Base-by-base conservation (phyloP, 768 basidiomycete species). In the Amyloporia xantha region DNA sequence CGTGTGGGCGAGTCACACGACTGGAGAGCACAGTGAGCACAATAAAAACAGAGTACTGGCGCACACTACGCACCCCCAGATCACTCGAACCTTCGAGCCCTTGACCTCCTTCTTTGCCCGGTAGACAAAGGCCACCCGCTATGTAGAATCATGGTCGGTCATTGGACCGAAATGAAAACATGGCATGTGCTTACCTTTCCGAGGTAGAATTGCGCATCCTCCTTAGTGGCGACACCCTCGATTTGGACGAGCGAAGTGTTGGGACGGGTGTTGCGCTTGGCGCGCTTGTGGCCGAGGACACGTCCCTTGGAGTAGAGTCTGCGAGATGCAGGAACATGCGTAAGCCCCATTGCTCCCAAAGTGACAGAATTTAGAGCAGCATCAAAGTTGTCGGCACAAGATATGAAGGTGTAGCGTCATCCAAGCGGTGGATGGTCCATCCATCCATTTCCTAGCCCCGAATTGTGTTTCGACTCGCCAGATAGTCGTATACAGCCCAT, bases 91-190 rank as follows among this genome's bases (percentile, higher is more conserved):
- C 71, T 94, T 93, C 59, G 91, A 89, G 52, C 96, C 96, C 68
- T 85, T 84, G 58, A 95, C 81, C 71, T 91, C 90, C 68, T 82
- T 78, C 79, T 96, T 93, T 53, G 93, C 95, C 67, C 86, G 88
- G 84, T 99, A 99, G 59, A 99, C 93, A 71, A 86, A 99, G 52
- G 96, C 96, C 55, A 99, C 79, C 60, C 95, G 89, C 93, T 96
- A 59, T 20, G 36, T 20, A 17, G 35, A 26, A 2, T n/a, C 12
- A 43, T 4, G 20, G 9, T 39, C 7, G 17, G 38, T 39, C 6
- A 10, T 33, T 33, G 30, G 30, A 15, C 9, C 38, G 20, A 19
- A 17, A 6, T 21, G 39, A 40, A 40, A 10, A 40, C 9, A 20
- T 13, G 15, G 19, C 24, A 23, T 5, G 21, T 9, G 63, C 80